phyloP scores from a whole-genome alignment of 2,329 filamentous ascomycete genomes.

The Verticillium nonalfalfae region DNA sequence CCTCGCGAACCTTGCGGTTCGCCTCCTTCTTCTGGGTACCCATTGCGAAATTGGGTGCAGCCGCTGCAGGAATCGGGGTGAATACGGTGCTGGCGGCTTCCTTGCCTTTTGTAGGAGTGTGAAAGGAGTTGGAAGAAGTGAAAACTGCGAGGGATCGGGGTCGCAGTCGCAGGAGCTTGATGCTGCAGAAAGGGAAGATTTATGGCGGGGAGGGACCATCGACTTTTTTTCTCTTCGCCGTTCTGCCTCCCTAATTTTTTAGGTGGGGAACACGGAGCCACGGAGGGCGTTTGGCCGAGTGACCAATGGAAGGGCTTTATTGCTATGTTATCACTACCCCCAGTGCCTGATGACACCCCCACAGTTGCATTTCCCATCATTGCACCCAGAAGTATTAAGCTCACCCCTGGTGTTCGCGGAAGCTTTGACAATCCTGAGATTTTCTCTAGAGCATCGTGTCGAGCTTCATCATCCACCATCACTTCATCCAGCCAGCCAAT shows the following conservation, averaged over 20 bases:
- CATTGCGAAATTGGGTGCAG: slow-evolving; percentile 43
- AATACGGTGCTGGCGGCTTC: background rate
- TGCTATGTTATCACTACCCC: background rate
- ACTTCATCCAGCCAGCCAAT: background rate
- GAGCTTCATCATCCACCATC: background rate
- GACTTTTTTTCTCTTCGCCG: slow-evolving; percentile 9
- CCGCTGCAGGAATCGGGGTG: background rate
- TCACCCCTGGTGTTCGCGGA: background rate
- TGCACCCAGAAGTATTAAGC: background rate
- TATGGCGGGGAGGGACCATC: slow-evolving; percentile 6
- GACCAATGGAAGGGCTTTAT: slow-evolving; percentile 2
- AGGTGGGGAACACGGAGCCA: slow-evolving; percentile 9
- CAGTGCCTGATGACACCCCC: background rate
- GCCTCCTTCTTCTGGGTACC: slow-evolving; percentile 90
- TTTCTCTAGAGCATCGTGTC: slow-evolving; percentile 11
- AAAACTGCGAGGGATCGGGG: background rate
- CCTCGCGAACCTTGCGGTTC: slow-evolving; percentile 74
- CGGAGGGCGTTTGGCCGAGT: slow-evolving; percentile 6
- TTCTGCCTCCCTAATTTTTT: slow-evolving; percentile 9
- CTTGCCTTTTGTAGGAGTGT: slow-evolving; percentile 8
- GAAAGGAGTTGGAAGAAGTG: slow-evolving; percentile 12
- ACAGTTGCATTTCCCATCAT: background rate
- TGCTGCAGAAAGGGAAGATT: slow-evolving; percentile 8
- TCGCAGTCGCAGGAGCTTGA: slow-evolving; percentile 1
- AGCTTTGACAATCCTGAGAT: slow-evolving; percentile 5